A percentile compares a stretch with the other conserved stretches of the same genome.
phyloP scores from a whole-genome alignment of 495 filamentous ascomycete genomes.

The Xylaria sp. region DNA sequence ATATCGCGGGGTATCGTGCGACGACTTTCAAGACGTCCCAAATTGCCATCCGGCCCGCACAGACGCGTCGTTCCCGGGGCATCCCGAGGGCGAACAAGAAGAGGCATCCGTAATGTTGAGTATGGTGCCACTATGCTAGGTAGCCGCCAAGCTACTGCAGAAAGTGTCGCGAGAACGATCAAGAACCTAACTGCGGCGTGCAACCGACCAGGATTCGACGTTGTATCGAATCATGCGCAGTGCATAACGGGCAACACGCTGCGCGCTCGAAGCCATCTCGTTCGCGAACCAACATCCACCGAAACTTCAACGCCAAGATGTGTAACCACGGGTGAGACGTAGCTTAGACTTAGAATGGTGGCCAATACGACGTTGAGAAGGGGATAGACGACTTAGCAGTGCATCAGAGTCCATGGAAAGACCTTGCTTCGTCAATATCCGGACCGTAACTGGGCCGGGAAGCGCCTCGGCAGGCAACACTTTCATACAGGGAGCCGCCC shows the following conservation, averaged over 20 bases:
- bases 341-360: slow-evolving; percentile 3
- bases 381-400: slow-evolving; percentile 46
- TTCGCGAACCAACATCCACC: slow-evolving; percentile 4
- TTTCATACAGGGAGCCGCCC: neutral
- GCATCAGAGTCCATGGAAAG: neutral
- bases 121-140: neutral
- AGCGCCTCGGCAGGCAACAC: neutral
- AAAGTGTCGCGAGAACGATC: slow-evolving; percentile 46
- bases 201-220: slow-evolving; percentile 55
- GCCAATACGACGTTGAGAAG: slow-evolving; percentile 54
- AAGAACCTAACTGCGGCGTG: slow-evolving; percentile 59
- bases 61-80: neutral
- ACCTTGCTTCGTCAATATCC: neutral
- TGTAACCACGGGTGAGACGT: slow-evolving; percentile 60
- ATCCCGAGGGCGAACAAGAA: neutral
- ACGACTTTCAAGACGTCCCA: neutral
- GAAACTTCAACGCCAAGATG: slow-evolving; percentile 66
- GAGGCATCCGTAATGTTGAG: neutral
- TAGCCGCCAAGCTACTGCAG: neutral
- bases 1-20: slow-evolving; percentile 1
- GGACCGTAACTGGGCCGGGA: neutral
- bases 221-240: slow-evolving; percentile 51
- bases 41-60: neutral
- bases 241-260: slow-evolving; percentile 52
- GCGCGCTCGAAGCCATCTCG: neutral